Percentiles rank a stretch among this genome's conserved stretches.
These are phyloP conservation scores for Stenogyne calaminthoides DNA, from an alignment of 305 asterid species.

Conservation along the genomic window DNA sequence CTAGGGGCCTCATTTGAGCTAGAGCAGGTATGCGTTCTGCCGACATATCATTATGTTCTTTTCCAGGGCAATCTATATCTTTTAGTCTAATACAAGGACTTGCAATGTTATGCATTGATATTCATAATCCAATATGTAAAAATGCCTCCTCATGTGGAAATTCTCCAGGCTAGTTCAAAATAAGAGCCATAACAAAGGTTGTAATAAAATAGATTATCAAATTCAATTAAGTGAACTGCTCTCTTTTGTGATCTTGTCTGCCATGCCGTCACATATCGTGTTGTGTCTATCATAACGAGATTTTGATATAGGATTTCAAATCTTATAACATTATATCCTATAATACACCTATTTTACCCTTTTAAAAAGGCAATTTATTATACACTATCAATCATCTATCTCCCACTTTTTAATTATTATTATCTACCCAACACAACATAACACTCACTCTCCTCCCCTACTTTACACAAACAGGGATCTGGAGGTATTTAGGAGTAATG, in stretches of 20 bases:
- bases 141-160: constrained; percentile 5
- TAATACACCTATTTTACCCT: too few relatives aligned
- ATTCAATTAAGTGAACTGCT: neutral
- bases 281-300: neutral
- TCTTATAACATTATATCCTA: too few relatives aligned
- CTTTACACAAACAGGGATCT: neutral
- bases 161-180: neutral
- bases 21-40: constrained; percentile 51
- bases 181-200: neutral
- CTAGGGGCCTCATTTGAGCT: constrained; percentile 78
- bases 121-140: neutral
- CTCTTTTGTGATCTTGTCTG: constrained; percentile 21
- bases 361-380: too few relatives aligned
- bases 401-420: too few relatives aligned
- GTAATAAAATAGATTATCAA: neutral
- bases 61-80: neutral
- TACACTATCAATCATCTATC: too few relatives aligned
- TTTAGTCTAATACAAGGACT: constrained; percentile 4
- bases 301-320: too few relatives aligned
- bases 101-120: constrained; percentile 4
- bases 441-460: too few relatives aligned
- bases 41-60: constrained; percentile 1
- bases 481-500: neutral
- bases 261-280: neutral
- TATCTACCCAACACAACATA: too few relatives aligned